These are phyloP conservation scores for Trypanosoma avium DNA, from an alignment of 208 protist species.

Conservation along the genomic window DNA sequence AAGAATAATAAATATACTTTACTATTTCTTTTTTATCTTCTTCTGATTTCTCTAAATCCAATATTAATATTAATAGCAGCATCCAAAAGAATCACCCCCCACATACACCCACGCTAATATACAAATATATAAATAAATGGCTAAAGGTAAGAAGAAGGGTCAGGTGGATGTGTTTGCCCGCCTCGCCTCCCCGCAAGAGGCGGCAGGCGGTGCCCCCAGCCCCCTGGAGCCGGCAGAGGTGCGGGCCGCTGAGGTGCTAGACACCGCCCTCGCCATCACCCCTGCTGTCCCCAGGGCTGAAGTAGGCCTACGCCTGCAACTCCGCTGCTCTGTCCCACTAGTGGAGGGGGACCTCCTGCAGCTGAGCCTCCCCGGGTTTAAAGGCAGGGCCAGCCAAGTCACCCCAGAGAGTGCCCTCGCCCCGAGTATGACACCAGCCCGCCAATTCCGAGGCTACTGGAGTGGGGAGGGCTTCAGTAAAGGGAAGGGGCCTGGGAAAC, in stretches of 20 bases:
- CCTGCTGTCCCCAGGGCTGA: conserved; percentile 63
- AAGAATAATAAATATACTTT: too few relatives aligned
- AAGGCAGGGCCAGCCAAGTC: conserved; percentile 47
- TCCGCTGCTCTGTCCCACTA: conserved; percentile 63
- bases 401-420: conserved; percentile 33
- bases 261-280: conserved; percentile 48
- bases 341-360: conserved; percentile 59
- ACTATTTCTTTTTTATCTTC: too few relatives aligned
- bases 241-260: conserved; percentile 49
- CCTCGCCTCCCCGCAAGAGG: background rate
- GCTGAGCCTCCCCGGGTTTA: conserved; percentile 66
- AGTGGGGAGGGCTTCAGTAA: conserved; percentile 61
- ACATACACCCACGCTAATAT: background rate
- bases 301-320: conserved; percentile 57
- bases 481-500: conserved; percentile 54
- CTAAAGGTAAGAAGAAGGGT: conserved; percentile 24
- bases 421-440: conserved; percentile 18
- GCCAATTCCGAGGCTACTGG: conserved; percentile 76
- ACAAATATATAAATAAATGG: conserved; percentile 2
- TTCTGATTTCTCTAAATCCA: too few relatives aligned
- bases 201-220: too few relatives aligned
- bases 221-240: conserved; percentile 22
- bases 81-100: background rate
- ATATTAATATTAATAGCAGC: background rate
- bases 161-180: conserved; percentile 29